Evolutionary conservation across 495 filamentous ascomycete species (phyloP), one percentile per base, ranked within the genome.

Genomic region (Neurospora sp.): DNA sequence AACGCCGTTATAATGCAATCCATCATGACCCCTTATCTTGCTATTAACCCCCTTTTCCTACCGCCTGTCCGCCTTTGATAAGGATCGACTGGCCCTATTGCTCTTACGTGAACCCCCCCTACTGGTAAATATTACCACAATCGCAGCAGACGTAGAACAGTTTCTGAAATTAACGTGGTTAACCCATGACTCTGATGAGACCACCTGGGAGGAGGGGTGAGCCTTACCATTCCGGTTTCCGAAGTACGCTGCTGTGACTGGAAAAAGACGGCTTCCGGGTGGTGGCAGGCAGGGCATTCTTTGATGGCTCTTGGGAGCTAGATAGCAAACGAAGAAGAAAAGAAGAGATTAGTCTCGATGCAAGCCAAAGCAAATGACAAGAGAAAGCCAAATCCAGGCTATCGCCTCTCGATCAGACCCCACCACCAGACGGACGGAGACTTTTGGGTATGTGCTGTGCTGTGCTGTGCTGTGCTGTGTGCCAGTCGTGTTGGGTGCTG

Each of bases 161-260:
- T 94, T 94, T 97, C 94, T 98, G 74, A 47, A 39, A 4, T n/a
- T 20, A n/a, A 20, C 18, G 14, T 16, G 5, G 74, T 85, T 73
- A 84, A 78, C 74, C 70, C 47, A 10, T 18, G 31, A 12, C 69
- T 68, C n/a, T 59, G 47, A 10, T 14, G 47, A 59, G 20, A 53
- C 44, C 44, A 9, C 45, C 45, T 35, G 31, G 31, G 31, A 35
- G 31, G 31, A 35, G 35, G 7, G 35, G 35, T 7, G 45, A 59
- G 68, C 68, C 91, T 87, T 79, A 98, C 96, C 96, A 99, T 99
- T 82, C 96, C 96, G 9, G 96, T 99, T 81, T 98, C 94, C 16
- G 94, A 92, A 69, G 91, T 96, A 78, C 96, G 90, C 84, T 98
- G 94, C 80, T 98, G 96, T 47, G 94, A 97, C 84, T 99, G 96